Base-by-base conservation (phyloP, 2,329 filamentous ascomycete genomes). In the Fusarium palustre region DNA sequence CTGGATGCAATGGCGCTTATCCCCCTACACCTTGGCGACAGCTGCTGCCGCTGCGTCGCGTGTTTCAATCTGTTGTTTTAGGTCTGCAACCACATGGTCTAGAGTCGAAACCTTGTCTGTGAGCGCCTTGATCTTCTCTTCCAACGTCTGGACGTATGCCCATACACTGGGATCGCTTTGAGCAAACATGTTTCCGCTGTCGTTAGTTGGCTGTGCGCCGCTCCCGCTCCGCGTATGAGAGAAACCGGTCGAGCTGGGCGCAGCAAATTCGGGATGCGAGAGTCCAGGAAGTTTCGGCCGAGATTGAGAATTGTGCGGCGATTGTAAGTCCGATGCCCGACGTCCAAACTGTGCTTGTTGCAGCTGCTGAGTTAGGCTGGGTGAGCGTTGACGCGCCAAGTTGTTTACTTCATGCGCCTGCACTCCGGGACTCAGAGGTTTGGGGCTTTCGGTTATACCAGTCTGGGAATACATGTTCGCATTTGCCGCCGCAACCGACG, bases 391-490 rank as follows among this genome's bases (percentile, higher is more conserved):
- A 59, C 88, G 84, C 42, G 82, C 74, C 36, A 86, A 79, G 31
- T 77, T 81, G 52, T 81, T 79, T 18, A 85, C 79, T 69, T 88
- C 88, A 50, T 90, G 83, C 22, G 84, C 76, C 76, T 85, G 73
- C 30, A 79, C 83, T 20, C 85, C 85, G n/a, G 91, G 91, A 64
- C 90, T 94, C 41, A 97, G 83, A 6, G 94, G 91, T 76, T 94
- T 97, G 0, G 94, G 93, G 70, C 92, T 97, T 79, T 97, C 93
- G 5, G 92, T 96, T 82, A 97, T 92, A 61, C 83, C 86, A 55
- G 87, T 86, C 68, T 93, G 90, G 11, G 89, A 86, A 76, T 93
- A 97, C 69, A 94, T 86, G 20, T 86, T 86, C 47, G 83, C 82
- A 61, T 82, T 84, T 46, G 81, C 81, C 42, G 81, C 79, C 54